Percentiles rank a stretch among this genome's conserved stretches.
Conservation (phyloP, 164 flowering plant genomes). For the Platanus orientalis region DNA sequence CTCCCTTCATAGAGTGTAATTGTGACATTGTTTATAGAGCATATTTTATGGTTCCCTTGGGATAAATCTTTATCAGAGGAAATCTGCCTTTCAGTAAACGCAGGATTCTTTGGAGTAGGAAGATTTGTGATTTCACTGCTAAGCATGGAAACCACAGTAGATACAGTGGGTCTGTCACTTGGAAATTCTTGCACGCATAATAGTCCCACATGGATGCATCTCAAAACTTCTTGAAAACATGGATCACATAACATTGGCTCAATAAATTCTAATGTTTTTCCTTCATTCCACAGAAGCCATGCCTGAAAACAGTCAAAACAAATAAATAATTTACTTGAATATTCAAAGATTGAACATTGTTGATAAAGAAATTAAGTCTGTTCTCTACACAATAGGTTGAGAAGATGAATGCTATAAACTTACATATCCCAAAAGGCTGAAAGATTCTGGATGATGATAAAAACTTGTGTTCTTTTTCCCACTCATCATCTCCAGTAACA, state of each 20-base stretch:
- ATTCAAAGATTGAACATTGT: too few relatives aligned
- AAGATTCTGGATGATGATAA: neutral
- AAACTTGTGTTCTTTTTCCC: conserved; percentile 14
- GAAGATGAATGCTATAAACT: neutral
- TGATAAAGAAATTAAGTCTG: too few relatives aligned
- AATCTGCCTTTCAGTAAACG: conserved; percentile 1
- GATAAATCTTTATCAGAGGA: too few relatives aligned
- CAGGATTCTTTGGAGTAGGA: conserved; percentile 16
- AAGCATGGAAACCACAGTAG: conserved; percentile 18
- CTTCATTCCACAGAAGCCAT: conserved; percentile 19
- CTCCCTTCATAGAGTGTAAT: too few relatives aligned
- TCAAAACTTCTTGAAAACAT: neutral
- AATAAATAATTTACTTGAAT: neutral
- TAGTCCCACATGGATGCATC: conserved; percentile 18
- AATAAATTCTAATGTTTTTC: neutral
- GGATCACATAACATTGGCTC: neutral
- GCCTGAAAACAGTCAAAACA: conserved; percentile 13
- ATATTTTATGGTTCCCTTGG: too few relatives aligned
- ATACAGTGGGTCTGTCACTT: conserved; percentile 20
- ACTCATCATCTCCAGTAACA: conserved; percentile 19
- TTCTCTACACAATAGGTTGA: too few relatives aligned
- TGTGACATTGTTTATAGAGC: too few relatives aligned
- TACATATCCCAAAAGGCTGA: conserved; percentile 15
- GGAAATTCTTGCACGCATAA: conserved; percentile 19
- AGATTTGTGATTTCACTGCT: conserved; percentile 12